Conservation (phyloP, 2,329 filamentous ascomycete genomes). For the Xylaria hypoxylon region DNA sequence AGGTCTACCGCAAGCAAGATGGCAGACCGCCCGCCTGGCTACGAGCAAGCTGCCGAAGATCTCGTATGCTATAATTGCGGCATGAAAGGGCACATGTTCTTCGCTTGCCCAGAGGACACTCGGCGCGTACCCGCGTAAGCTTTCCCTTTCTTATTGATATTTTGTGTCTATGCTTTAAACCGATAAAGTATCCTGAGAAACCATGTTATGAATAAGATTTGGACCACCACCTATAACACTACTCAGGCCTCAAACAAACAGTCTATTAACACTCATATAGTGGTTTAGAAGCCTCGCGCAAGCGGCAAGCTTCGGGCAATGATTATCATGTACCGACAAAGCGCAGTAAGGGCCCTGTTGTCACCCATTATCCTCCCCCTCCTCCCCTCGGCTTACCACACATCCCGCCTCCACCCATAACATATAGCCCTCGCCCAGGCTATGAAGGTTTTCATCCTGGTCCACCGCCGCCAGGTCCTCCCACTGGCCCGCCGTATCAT, state of each 20-base stretch:
- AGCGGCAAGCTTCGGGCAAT: slow-evolving; percentile 45
- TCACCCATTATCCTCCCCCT: slow-evolving; percentile 50
- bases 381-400: slow-evolving; percentile 32
- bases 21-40: slow-evolving; percentile 46
- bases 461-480: slow-evolving; percentile 38
- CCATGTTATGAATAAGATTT: background rate
- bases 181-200: background rate
- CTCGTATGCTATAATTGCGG: slow-evolving; percentile 52
- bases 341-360: slow-evolving; percentile 49
- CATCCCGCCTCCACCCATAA: slow-evolving; percentile 39
- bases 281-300: slow-evolving; percentile 49
- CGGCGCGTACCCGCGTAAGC: slow-evolving; percentile 52
- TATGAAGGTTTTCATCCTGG: slow-evolving; percentile 30
- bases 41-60: slow-evolving; percentile 46
- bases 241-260: background rate
- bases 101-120: slow-evolving; percentile 51
- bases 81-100: slow-evolving; percentile 50
- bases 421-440: slow-evolving; percentile 38
- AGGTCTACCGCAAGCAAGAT: slow-evolving; percentile 38
- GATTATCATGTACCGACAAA: slow-evolving; percentile 42
- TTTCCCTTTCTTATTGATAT: slow-evolving; percentile 6
- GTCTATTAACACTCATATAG: slow-evolving; percentile 42
- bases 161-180: slow-evolving; percentile 2
- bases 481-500: slow-evolving; percentile 25
- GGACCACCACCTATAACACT: background rate